Evolutionary conservation across 2,329 filamentous ascomycete species (phyloP), one percentile per base, ranked within the genome.

Genomic region (Onygenales sp.): DNA sequence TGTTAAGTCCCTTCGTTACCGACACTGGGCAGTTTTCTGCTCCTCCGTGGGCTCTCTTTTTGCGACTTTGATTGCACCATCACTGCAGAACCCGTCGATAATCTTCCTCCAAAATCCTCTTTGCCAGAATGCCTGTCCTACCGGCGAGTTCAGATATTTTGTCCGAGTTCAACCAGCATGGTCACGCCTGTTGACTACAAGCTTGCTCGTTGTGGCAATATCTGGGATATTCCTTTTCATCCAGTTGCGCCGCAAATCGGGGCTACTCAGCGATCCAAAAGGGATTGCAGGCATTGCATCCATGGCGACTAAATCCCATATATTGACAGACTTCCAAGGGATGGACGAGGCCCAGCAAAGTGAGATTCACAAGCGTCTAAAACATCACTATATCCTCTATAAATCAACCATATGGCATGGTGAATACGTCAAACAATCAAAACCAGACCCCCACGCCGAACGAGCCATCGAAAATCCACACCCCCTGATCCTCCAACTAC

Each of bases 381-480:
- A 68, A 7, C 66, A 75, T 53, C 70, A 73, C 36, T 78, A 76
- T 54, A 72, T 75, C 36, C 59, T 78, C 9, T 74, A 77, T 61
- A 77, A 77, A 59, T 75, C 72, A 32, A 75, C 73, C 7, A 68
- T 78, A 10, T 78, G 75, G 75, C 75, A 78, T 54, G 75, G 75
- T 50, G 74, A 76, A 58, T 76, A 70, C 54, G 72, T 72, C 45
- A 65, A 67, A 31, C 54, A 58, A 9, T 66, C 51, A 35, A 66
- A 62, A 17, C 64, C 65, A 9, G 68, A 69, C 43, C 60, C 65
- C 1, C 60, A 61, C 17, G 64, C 70, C 10, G 60, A 63, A 4
- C 63, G 62, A 9, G 64, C 63, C 39, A 54, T 70, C 2, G 58
- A 55, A 6, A 68, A 67, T 53, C 73, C 75, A 0, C 67, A 75